Conservation (phyloP, 352 stramenopile species). For the Globisporangium alternatum region DNA sequence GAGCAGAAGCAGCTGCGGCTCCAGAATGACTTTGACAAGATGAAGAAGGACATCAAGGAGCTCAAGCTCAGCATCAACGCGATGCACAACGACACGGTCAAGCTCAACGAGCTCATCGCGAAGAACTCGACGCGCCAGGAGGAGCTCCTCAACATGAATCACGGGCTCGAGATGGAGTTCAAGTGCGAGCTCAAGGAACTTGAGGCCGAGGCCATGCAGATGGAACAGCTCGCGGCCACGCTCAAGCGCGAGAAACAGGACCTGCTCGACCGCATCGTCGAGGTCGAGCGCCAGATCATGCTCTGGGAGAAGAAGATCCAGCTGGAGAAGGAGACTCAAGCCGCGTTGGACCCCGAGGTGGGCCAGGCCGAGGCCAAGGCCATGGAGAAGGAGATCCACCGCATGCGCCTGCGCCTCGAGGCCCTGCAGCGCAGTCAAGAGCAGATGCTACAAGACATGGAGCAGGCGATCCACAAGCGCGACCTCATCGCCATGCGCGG, state of each 20-base stretch:
- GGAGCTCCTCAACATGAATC: conserved; percentile 85
- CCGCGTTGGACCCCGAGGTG: conserved; percentile 90
- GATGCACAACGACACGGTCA: conserved; percentile 91
- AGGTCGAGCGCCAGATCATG: conserved; percentile 92
- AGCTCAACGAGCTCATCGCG: conserved; percentile 93
- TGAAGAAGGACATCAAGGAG: conserved; percentile 83
- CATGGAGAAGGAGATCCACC: conserved; percentile 96
- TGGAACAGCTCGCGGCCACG: conserved; percentile 69
- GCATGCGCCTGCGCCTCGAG: conserved; percentile 93
- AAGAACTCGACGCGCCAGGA: conserved; percentile 79
- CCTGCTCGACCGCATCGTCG: conserved; percentile 87
- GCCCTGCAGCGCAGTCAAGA: conserved; percentile 90
- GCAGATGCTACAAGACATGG: conserved; percentile 93
- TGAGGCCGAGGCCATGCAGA: conserved; percentile 65
- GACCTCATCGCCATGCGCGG: conserved; percentile 91
- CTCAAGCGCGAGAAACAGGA: conserved; percentile 86
- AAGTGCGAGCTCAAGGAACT: conserved; percentile 90
- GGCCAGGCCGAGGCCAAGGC: conserved; percentile 87
- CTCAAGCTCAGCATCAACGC: conserved; percentile 57
- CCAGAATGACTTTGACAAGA: conserved; percentile 73
- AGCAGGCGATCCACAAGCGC: conserved; percentile 91
- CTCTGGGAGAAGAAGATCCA: conserved; percentile 97
- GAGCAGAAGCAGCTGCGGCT: conserved; percentile 90
- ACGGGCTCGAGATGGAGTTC: conserved; percentile 89
- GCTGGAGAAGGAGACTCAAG: conserved; percentile 95